phyloP scores from a whole-genome alignment of 139 green algal genomes.

The Parachlorella kessleri region DNA sequence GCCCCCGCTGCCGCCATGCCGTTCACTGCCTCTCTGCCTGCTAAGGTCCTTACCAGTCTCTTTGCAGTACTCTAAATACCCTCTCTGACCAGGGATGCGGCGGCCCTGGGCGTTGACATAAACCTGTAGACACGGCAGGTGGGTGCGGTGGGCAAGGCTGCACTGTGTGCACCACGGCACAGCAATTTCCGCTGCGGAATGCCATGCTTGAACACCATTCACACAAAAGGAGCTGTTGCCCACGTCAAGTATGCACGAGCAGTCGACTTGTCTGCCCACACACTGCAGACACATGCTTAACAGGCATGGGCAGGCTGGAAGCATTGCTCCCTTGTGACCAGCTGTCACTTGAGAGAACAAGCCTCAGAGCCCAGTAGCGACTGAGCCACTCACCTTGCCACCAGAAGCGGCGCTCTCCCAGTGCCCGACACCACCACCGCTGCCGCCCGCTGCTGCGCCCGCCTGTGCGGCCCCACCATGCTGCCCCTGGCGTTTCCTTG shows the following conservation, averaged over 20 bases:
- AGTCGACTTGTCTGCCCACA: background rate
- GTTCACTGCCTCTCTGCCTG: too few species aligned
- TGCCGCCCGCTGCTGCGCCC: background rate
- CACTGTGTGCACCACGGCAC: too few species aligned
- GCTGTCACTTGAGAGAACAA: background rate
- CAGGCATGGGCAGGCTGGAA: too few species aligned
- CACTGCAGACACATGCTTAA: too few species aligned
- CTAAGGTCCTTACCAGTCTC: too few species aligned
- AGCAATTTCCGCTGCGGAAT: background rate
- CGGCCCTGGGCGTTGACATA: background rate
- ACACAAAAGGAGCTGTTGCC: background rate
- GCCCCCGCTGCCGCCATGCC: background rate
- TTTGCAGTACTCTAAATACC: background rate
- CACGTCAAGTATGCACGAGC: background rate
- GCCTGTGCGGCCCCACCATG: too few species aligned
- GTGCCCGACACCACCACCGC: too few species aligned
- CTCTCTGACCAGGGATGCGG: background rate
- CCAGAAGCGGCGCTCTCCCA: background rate
- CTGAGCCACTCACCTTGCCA: background rate
- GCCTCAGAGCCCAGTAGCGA: background rate
- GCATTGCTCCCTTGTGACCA: too few species aligned
- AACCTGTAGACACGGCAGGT: background rate
- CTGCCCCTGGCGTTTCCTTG: background rate
- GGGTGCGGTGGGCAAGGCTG: too few species aligned
- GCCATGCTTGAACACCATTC: background rate